Conservation (phyloP, 2,329 filamentous ascomycete species). For the Acrocalymma vagum region DNA sequence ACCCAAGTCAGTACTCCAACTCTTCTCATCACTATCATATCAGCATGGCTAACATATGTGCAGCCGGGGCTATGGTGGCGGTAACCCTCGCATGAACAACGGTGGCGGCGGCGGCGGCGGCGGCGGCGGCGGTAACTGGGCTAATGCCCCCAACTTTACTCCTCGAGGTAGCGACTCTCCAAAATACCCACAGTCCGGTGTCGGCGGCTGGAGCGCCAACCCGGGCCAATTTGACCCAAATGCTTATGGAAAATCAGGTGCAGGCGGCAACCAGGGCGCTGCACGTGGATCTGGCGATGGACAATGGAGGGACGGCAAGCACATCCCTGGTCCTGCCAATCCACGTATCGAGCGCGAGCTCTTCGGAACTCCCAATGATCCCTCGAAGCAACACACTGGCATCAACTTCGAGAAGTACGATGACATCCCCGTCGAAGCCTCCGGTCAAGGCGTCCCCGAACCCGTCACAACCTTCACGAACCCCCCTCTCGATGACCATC, state of each 20-base stretch:
- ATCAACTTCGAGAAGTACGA: conserved; percentile 99
- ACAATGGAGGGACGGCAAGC: conserved; percentile 96
- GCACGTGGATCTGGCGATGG: conserved; percentile 91
- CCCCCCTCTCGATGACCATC: conserved; percentile 93
- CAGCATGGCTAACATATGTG: conserved; percentile 24
- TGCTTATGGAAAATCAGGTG: conserved; percentile 66
- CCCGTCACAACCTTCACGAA: conserved; percentile 90
- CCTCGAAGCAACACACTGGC: conserved; percentile 93
- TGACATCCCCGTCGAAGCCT: conserved; percentile 98
- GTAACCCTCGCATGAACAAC: conserved; percentile 57
- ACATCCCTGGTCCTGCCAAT: conserved; percentile 89
- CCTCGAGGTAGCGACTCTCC: conserved; percentile 51
- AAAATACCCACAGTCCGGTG: conserved; percentile 34
- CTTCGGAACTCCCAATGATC: conserved; percentile 89
- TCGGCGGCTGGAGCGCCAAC: conserved; percentile 49
- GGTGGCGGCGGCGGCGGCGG: conserved; percentile 69
- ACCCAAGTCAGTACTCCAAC: conserved; percentile 32
- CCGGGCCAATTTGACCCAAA: conserved; percentile 67
- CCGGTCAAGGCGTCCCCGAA: conserved; percentile 91
- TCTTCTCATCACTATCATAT: background rate
- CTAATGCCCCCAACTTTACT: conserved; percentile 66
- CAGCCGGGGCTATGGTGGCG: conserved; percentile 42
- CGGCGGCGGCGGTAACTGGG: conserved; percentile 67
- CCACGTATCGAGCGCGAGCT: conserved; percentile 92
- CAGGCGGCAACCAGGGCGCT: conserved; percentile 60